Base-by-base conservation (phyloP, 495 filamentous ascomycete species). In the Cenococcum geophilum region DNA sequence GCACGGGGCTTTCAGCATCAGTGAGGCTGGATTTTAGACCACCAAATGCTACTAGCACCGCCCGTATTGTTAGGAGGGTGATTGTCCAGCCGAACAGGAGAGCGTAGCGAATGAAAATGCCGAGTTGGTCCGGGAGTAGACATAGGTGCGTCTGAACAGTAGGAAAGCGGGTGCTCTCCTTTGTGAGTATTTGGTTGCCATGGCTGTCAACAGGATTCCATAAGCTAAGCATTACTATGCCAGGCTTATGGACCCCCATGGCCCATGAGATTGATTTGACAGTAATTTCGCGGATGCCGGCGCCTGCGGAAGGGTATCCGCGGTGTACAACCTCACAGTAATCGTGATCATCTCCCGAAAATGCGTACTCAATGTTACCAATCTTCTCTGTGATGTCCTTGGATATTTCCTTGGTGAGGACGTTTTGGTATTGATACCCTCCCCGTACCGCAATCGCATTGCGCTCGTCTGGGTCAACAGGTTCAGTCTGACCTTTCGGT, bases 391-490 rank as follows among this genome's bases (percentile, higher is more conserved):
- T 69, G 58, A 71, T 70, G 35, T 84, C 81, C 16, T 82, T 78
- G 3, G 92, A 92, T 58, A 96, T 82, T 5, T 82, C 75, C 40
- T 82, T 80, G 14, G 80, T 83, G 23, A 97, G 81, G 6, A 97
- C 95, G 69, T 97, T 99, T 71, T 97, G 92, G 72, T 99, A 99
- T 71, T 97, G 95, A 73, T 95, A 96, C 18, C 95, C 95, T 4
- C 76, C 76, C 1, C 77, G 75, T 22, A 97, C 81, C 9, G 75
- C 77, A 63, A 99, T 86, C 12, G 92, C 82, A 69, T 92, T 92
- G 18, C 80, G 80, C 60, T 89, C 80, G 66, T 96, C 91, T 8
- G 86, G 80, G 57, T 83, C 71, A 2, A 83, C 77, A 1, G 81
- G 78, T 9, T 68, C 72, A 0, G 70, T 73, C 58, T 86, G 74